Evolutionary conservation across 1,284 basidiomycete genomes (phyloP), one percentile per base, ranked within the genome.

Genomic region (Paramarasmius palmivorus): DNA sequence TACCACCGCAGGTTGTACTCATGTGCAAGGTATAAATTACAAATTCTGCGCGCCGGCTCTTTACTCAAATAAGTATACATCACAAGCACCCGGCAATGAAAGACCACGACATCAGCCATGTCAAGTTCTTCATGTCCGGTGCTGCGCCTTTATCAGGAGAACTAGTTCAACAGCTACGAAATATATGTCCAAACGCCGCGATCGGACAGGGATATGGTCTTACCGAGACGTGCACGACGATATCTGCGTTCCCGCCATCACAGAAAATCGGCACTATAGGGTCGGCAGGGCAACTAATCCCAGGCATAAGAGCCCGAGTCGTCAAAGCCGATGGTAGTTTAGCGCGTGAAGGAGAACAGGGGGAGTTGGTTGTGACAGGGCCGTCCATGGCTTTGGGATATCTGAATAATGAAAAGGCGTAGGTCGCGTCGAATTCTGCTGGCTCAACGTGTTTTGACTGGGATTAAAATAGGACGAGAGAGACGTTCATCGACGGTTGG

Each of bases 401-500:
- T 60, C 66, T 73, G 45, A 73, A 81, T 42, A 81, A 85, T 61
- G 72, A 75, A 26, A 58, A 72, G 53, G 83, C 84, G 83, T 85
- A 65, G 57, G 81, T 73, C 7, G n/a, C 6, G 7, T 38, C 38
- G 17, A 35, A 2, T 29, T 35, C 41, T 19, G 29, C 6, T 45
- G n/a, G 10, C n/a, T 17, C 29, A 32, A n/a, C n/a, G n/a, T n/a
- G 29, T 22, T 58, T 45, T 44, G 38, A 29, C n/a, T 48, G 3
- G 46, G 41, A 17, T 55, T 44, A 29, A 50, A 34, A 10, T 50
- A 85, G 83, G 7, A 82, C 81, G 5, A 76, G 76, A 41, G 82
- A 86, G 58, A 81, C 82, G 4, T 86, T 83, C 60, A 60, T 79
- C 2, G 71, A 83, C 57, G 74, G 80, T 39, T 88, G 84, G 84